Base-by-base conservation (phyloP, 1,284 basidiomycete genomes). In the Athelia sp. region DNA sequence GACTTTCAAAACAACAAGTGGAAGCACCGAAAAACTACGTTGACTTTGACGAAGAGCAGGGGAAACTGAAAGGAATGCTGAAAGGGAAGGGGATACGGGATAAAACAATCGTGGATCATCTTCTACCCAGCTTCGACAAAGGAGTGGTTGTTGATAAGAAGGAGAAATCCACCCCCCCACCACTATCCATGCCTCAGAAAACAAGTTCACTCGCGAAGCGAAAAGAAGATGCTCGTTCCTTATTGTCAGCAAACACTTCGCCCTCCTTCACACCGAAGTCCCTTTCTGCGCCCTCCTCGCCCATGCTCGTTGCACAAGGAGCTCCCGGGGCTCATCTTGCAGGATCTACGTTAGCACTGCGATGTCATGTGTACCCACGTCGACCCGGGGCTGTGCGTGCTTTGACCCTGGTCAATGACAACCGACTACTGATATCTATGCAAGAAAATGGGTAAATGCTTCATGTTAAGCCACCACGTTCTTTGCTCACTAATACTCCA, bases 21-120 rank as follows among this genome's bases (percentile, higher is more conserved):
- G 82, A 87, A 61, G 85, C 84, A 1, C 81, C 85, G 0, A 87
- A 80, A 65, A 87, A 82, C 56, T 82, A 77, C 57, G 82, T 90
- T 2, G 87, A 90, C 57, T 88, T 81, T 50, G 87, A 90, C 3
- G 84, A 88, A 38, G 88, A 90, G 60, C 73, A 83, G 4, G 83
- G 81, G 49, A 82, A 80, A 56, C 71, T 90, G 53, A 87, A 86
- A 59, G 82, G 79, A 34, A 72, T 90, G 62, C 64, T 90, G 24
- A 81, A 81, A 58, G 78, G 76, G 19, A 75, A 66, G 45, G 62
- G 66, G 22, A 68, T 67, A 17, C 76, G 71, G 55, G 75, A 78
- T 43, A 73, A 68, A 47, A 38, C 57, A 29, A 54, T 67, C 23
- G 56, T 57, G 23, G 74, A 74, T n/a, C 50, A 63, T 18, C 36